Conservation (phyloP, 306 rosid genomes). For the Erythrophleum fordii region DNA sequence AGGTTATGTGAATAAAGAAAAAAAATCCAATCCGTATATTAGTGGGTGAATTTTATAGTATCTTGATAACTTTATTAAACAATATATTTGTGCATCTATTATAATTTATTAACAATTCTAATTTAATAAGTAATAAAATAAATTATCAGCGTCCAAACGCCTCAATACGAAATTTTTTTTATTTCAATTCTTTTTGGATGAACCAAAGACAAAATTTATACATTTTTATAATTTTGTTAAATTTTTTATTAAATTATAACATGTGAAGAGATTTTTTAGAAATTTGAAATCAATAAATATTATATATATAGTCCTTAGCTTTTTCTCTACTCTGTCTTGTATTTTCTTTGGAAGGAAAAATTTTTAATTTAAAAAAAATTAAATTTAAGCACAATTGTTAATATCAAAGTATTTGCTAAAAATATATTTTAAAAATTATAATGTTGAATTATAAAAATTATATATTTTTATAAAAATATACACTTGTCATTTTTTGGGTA, state of each 20-base stretch:
- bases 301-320: background rate
- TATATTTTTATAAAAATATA: too few species aligned
- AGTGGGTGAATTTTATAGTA: background rate
- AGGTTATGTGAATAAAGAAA: background rate
- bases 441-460: too few species aligned
- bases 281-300: background rate
- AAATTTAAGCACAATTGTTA: too few species aligned
- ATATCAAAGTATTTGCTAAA: too few species aligned
- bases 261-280: background rate
- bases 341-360: too few species aligned
- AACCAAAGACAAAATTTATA: background rate
- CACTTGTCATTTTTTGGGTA: too few species aligned
- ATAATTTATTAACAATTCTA: background rate
- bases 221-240: background rate
- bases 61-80: background rate
- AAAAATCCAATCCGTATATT: background rate
- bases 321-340: background rate
- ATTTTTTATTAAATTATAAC: background rate
- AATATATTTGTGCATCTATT: background rate
- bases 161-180: background rate
- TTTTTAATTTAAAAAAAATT: too few species aligned
- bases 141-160: background rate
- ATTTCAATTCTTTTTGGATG: background rate
- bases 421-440: too few species aligned
- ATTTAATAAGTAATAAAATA: background rate